Evolutionary conservation across 1,139 yeast species (phyloP), one percentile per base, ranked within the genome.

Genomic region (Debaryomycetaceae sp.): DNA sequence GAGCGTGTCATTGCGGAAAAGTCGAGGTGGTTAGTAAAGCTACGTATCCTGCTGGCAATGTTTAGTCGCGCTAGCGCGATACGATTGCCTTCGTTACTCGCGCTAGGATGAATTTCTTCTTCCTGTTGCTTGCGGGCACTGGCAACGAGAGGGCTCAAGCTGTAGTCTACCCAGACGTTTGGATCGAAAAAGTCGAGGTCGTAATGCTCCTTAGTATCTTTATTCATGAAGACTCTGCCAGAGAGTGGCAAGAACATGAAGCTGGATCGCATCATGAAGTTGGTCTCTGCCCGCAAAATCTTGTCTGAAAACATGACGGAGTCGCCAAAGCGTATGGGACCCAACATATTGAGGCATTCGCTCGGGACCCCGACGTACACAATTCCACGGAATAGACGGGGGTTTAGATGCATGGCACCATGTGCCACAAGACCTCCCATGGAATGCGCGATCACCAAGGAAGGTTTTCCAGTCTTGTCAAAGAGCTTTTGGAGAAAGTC

Each of bases 361-460:
- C 77, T 63, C 2, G 96, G 96, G 0, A 75, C 71, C 1, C 96
- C 96, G 2, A 74, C 92, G 44, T 83, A 86, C 3, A 86, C 50
- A 2, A 86, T 44, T 0, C 90, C 87, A 35, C 90, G 59, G 44
- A 86, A 69, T 25, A 83, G 51, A 8, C 67, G 58, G 0, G 95
- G 87, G 32, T 74, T 68, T 27, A 58, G 57, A 33, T 78, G 81
- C 62, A 86, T 58, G 0, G 82, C 81, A 32, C 79, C 79, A 44
- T 83, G 95, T 0, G 94, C 75, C 14, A 86, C 67, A 15, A 86
- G 47, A 0, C 96, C 96, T 29, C 96, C 96, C 95, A 86, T 85
- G 0, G 95, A 83, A 51, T 86, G 96, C 0, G 92, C 92, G 32
- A 86, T 73, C 1, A 86, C 74, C 16, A 77, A 55, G 0, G 77